phyloP scores from a whole-genome alignment of 2,329 filamentous ascomycete species.

The Ascochyta rabiei region DNA sequence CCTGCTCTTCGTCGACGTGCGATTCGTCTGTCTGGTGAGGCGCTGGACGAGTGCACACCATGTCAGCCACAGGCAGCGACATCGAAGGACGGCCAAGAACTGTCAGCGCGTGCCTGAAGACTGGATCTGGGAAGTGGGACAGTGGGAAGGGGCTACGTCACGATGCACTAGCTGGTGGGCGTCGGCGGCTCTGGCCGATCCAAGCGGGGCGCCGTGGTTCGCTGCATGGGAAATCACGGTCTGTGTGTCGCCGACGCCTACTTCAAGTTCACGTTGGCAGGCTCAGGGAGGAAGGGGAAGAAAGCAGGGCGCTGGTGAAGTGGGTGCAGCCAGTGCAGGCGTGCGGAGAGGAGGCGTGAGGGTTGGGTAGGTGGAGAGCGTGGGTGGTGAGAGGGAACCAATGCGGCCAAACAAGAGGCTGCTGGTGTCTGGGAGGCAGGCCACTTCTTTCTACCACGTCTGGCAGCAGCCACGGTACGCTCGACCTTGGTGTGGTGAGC shows the following conservation, averaged over 20 bases:
- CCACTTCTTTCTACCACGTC: neutral
- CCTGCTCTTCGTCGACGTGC: no score
- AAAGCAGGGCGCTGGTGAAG: no score
- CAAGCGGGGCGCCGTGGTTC: constrained; percentile 16
- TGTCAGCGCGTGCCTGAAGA: constrained; percentile 9
- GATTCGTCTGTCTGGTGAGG: no score
- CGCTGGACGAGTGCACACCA: neutral
- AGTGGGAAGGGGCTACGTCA: constrained; percentile 8
- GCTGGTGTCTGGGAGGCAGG: no score
- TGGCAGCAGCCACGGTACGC: neutral
- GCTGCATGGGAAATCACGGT: constrained; percentile 15
- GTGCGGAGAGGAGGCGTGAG: neutral
- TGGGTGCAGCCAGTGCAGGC: neutral
- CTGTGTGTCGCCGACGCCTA: constrained; percentile 8
- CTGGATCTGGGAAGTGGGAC: constrained; percentile 8
- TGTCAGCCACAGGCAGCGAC: constrained; percentile 1
- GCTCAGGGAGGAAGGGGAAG: no score
- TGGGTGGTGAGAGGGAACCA: neutral
- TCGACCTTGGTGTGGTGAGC: neutral
- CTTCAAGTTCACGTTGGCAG: constrained; percentile 1
- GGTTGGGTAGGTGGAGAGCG: neutral
- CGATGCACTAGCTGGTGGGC: neutral
- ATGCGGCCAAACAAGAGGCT: no score
- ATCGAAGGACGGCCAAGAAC: neutral
- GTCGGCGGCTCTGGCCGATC: constrained; percentile 11